phyloP scores from a whole-genome alignment of 257 asterid genomes.

The Galeopsis tetrahit region DNA sequence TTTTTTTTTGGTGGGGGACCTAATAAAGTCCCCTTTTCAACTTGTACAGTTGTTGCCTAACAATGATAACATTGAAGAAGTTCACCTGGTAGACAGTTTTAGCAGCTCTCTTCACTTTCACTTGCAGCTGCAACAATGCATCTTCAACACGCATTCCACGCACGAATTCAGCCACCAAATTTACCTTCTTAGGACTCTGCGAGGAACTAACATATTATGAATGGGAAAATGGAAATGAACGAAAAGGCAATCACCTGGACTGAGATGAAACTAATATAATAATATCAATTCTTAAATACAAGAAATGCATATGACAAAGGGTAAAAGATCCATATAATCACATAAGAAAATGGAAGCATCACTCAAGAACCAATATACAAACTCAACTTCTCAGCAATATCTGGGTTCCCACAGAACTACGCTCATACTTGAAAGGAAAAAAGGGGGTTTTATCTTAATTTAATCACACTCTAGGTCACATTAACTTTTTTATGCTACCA shows the following conservation, averaged over 20 bases:
- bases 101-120: conserved; percentile 88
- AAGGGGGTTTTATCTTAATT: background rate
- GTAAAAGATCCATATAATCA: conserved; percentile 4
- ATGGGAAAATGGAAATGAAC: background rate
- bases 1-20: too few relatives aligned
- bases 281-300: background rate
- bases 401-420: background rate
- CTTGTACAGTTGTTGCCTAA: background rate
- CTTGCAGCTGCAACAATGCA: conserved; percentile 94
- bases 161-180: conserved; percentile 89
- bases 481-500: background rate
- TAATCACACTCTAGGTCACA: background rate
- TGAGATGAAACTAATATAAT: background rate
- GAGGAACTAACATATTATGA: conserved; percentile 26
- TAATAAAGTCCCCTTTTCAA: background rate
- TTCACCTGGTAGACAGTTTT: conserved; percentile 92
- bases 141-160: conserved; percentile 99
- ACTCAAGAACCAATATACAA: background rate
- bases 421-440: background rate
- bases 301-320: background rate
- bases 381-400: conserved; percentile 13
- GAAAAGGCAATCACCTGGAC: background rate
- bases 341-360: background rate
- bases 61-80: background rate
- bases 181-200: conserved; percentile 95